Conservation (phyloP, 768 basidiomycete genomes). For the Coprinellus micaceus region DNA sequence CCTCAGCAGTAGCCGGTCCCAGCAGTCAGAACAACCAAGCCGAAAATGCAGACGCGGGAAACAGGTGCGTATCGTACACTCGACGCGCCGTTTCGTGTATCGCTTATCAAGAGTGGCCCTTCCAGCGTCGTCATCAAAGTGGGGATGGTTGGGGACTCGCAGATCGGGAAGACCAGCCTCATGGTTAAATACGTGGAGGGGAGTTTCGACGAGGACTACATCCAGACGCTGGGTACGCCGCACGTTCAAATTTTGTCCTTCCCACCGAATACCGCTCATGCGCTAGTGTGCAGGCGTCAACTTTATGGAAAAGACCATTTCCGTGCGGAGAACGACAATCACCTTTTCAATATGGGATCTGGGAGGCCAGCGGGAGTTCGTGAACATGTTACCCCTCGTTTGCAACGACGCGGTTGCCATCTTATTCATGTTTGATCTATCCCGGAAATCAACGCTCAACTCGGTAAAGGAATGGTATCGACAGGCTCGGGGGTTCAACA, state of each 20-base stretch:
- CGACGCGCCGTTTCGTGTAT: conserved; percentile 3
- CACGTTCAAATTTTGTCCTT: conserved; percentile 4
- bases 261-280: not conserved
- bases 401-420: conserved; percentile 99
- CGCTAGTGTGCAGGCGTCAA: conserved; percentile 67
- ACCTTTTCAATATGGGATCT: conserved; percentile 99
- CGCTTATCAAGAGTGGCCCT: not conserved
- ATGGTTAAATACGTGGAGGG: conserved; percentile 99
- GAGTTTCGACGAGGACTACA: conserved; percentile 98
- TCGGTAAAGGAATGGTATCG: conserved; percentile 99
- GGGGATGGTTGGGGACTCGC: conserved; percentile 99
- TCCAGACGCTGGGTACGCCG: conserved; percentile 90
- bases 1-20: conserved; percentile 40
- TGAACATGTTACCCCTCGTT: conserved; percentile 97
- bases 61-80: conserved; percentile 42
- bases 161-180: conserved; percentile 98
- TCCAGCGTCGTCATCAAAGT: conserved; percentile 92
- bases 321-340: conserved; percentile 96
- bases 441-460: conserved; percentile 94
- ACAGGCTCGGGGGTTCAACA: conserved; percentile 98
- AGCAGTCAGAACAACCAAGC: conserved; percentile 48
- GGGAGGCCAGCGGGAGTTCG: conserved; percentile 96
- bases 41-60: conserved; percentile 72
- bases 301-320: conserved; percentile 99
- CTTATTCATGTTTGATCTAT: conserved; percentile 99